Conservation (phyloP, 2,329 filamentous ascomycete species). For the Fusarium sp. region DNA sequence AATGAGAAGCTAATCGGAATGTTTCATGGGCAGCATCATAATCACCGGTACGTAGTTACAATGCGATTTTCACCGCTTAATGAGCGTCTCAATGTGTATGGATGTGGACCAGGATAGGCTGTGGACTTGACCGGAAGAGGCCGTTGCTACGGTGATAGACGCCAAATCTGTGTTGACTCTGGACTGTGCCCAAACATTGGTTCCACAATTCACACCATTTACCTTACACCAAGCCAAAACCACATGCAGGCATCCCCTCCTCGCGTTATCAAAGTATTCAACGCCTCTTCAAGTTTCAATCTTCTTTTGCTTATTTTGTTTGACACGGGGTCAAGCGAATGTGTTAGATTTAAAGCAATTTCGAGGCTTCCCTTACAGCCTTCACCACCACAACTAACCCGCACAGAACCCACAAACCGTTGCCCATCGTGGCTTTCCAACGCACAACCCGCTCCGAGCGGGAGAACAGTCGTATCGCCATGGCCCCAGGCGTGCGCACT, state of each 20-base stretch:
- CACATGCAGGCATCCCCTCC: conserved; percentile 43
- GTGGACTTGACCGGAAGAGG: not conserved
- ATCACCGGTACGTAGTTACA: not conserved
- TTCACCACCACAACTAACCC: conserved; percentile 19
- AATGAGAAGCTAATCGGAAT: conserved; percentile 1
- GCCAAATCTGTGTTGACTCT: conserved; percentile 38
- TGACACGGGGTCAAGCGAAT: conserved; percentile 7
- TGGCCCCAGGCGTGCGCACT: conserved; percentile 50
- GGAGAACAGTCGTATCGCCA: conserved; percentile 53
- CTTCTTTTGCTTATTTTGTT: conserved; percentile 10
- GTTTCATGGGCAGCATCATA: conserved; percentile 22
- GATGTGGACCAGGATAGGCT: not conserved
- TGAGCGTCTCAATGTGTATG: not conserved
- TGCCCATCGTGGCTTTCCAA: conserved; percentile 53
- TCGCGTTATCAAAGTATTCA: conserved; percentile 29
- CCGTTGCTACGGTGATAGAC: conserved; percentile 44
- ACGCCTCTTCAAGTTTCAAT: conserved; percentile 24
- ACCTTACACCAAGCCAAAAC: conserved; percentile 40
- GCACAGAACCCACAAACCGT: conserved; percentile 21
- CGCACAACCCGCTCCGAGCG: conserved; percentile 55
- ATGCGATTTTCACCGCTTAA: conserved; percentile 11
- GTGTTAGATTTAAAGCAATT: conserved; percentile 7
- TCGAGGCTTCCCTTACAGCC: conserved; percentile 7
- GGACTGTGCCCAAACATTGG: conserved; percentile 29
- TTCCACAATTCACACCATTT: conserved; percentile 32